These are phyloP conservation scores for Globomyces pollinis-pini DNA, from an alignment of 192 early-diverging fungal species.

Conservation along the genomic window DNA sequence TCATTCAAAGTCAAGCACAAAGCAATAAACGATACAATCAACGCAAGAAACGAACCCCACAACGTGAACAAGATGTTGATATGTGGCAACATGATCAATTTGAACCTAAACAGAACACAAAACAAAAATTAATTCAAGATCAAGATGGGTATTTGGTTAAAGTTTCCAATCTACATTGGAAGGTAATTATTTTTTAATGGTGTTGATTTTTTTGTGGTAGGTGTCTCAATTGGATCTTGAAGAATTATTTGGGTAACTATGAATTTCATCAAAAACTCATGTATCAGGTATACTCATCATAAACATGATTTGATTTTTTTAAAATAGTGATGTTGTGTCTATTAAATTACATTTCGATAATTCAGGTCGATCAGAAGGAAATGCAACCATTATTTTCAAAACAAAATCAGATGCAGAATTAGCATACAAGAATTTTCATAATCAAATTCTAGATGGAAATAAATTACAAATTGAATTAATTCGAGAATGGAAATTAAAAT, in stretches of 20 bases:
- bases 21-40: background rate
- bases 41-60: background rate
- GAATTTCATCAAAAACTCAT: background rate
- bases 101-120: background rate
- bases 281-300: background rate
- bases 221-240: conserved; percentile 1
- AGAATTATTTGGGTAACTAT: conserved; percentile 10
- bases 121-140: background rate
- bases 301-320: too few species aligned
- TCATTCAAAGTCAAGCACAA: too few species aligned
- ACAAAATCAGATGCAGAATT: background rate
- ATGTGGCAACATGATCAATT: too few species aligned
- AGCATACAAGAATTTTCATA: background rate
- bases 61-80: background rate
- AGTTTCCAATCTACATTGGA: conserved; percentile 8
- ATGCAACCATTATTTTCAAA: background rate
- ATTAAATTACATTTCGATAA: conserved; percentile 1
- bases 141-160: background rate
- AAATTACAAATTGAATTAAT: background rate
- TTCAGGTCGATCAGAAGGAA: background rate
- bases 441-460: background rate
- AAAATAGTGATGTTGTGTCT: background rate
- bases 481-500: background rate
- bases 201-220: too few species aligned
- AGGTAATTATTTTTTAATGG: background rate